Evolutionary conservation across 306 rosid species (phyloP), one percentile per base, ranked within the genome.

Genomic region (Elaeagnus macrophylla): DNA sequence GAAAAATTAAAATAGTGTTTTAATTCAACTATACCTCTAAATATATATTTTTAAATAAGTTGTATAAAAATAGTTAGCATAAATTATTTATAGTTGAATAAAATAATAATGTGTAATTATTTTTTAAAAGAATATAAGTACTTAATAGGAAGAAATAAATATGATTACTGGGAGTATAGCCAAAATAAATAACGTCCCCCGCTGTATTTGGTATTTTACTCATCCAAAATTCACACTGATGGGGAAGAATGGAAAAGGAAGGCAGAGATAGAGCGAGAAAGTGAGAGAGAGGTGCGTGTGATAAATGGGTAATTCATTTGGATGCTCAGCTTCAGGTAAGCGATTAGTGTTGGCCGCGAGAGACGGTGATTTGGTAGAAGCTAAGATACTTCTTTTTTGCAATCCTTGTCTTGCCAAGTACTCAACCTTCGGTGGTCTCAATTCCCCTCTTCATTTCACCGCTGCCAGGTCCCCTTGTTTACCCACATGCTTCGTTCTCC

Each of bases 381-480:
- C 97, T 5, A 91, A 82, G 73, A 87, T 91, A 95, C 84, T 91
- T 37, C 68, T 91, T 20, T 85, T 86, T 67, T 86, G 82, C 76
- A 91, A 80, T 48, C 97, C 97, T 12, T 75, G 79, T 70, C 89
- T 91, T 51, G 86, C 97, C 6, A 91, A 86, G 66, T 91, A 91
- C 62, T 90, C 97, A 0, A 91, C 97, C 20, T 86, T 86, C 32
- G 96, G 97, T 52, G 93, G 97, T 12, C 94, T 91, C 57, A 91
- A 87, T 83, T 86, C 97, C 1, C 97, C 96, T 70, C 97, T 87
- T 61, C 96, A 91, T 77, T 91, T 91, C 54, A 96, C 97, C 4
- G 96, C 97, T 10, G 86, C 97, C 13, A 91, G 97, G 97, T 91
- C 37, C 13, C 44, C 60, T 10, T 41, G 54, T 61, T 47, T 12